Conservation (phyloP, 176 grass and related monocot genomes). For the Tuctoria greenei region DNA sequence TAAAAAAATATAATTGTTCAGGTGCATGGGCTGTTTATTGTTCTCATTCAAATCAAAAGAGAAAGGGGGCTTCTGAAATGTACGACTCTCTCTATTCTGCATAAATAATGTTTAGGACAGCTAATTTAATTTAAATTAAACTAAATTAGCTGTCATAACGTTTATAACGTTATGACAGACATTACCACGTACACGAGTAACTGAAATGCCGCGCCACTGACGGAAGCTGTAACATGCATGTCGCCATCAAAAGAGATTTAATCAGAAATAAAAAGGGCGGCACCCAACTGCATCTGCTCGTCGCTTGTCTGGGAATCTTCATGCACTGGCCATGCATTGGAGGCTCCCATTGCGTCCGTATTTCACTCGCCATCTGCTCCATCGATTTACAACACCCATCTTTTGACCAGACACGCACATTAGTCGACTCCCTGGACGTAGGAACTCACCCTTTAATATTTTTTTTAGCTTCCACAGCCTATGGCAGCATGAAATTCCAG, state of each 20-base stretch:
- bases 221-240: neutral
- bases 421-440: conserved; percentile 34
- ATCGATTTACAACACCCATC: neutral
- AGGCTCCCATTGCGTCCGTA: neutral
- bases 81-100: neutral
- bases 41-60: neutral
- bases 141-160: too few relatives aligned
- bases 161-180: too few relatives aligned
- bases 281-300: conserved; percentile 9
- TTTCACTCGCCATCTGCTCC: conserved; percentile 29
- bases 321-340: neutral
- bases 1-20: conserved; percentile 9
- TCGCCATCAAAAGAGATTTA: conserved; percentile 4
- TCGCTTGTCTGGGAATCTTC: conserved; percentile 33
- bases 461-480: neutral
- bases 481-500: neutral
- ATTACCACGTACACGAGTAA: neutral
- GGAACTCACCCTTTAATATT: conserved; percentile 37
- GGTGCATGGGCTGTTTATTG: neutral
- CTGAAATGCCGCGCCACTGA: neutral
- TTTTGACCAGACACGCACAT: conserved; percentile 47
- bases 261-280: neutral
- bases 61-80: neutral
- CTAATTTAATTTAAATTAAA: too few relatives aligned
- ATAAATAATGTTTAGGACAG: too few relatives aligned